Percentiles rank a stretch among this genome's conserved stretches.
Evolutionary conservation across 352 stramenopile species (phyloP).

Genomic region (Pythium grandisporangium): DNA sequence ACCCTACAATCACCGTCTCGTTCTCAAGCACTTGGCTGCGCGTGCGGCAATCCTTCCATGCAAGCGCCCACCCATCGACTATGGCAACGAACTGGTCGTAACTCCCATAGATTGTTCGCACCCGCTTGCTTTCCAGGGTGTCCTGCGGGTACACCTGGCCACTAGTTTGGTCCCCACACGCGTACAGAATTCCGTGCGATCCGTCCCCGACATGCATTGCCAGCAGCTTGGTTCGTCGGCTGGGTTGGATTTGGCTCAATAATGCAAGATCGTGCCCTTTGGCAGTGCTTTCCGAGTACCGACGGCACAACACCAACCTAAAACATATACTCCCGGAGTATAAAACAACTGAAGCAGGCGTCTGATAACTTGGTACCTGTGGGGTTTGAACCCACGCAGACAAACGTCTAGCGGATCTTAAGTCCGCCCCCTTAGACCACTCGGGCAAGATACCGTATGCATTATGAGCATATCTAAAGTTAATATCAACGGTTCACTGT

Average conservation of each 20-base stretch:
- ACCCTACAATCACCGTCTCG: conserved; percentile 17
- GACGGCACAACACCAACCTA: no score
- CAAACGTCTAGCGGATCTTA: conserved; percentile 26
- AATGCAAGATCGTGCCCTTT: no score
- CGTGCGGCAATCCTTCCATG: conserved; percentile 19
- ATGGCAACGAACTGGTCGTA: conserved; percentile 41
- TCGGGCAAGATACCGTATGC: conserved; percentile 27
- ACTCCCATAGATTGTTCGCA: conserved; percentile 37
- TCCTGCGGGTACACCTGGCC: conserved; percentile 18
- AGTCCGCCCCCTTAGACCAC: conserved; percentile 29
- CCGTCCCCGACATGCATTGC: no score
- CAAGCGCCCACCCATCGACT: conserved; percentile 40
- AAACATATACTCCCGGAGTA: no score
- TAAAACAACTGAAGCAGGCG: no score
- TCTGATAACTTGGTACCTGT: conserved; percentile 13
- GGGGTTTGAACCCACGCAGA: conserved; percentile 32
- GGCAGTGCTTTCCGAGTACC: no score
- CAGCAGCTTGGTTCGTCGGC: no score
- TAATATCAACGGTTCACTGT: no score
- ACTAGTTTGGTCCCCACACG: conserved; percentile 24
- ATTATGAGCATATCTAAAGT: no score
- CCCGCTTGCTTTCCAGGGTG: conserved; percentile 28
- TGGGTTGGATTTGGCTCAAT: no score
- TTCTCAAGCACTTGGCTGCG: conserved; percentile 17
- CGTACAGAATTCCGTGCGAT: conserved; percentile 36